These are phyloP conservation scores for Smittium culicis DNA, from an alignment of 371 early-diverging fungal genomes.

Conservation along the genomic window DNA sequence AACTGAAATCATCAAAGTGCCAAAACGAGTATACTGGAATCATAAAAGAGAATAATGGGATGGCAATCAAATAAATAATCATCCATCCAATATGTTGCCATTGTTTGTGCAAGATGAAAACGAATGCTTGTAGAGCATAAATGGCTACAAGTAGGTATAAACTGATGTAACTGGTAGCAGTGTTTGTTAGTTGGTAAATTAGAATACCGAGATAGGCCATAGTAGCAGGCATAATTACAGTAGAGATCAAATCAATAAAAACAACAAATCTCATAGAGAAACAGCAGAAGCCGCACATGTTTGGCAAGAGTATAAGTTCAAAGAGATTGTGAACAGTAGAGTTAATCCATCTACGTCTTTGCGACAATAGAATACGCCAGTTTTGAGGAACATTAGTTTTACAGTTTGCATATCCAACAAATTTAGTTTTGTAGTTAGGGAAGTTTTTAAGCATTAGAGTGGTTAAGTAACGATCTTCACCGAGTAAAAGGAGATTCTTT, in stretches of 20 bases:
- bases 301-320: constrained; percentile 72
- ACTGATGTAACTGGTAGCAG: constrained; percentile 71
- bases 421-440: constrained; percentile 93
- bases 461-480: constrained; percentile 87
- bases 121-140: constrained; percentile 70
- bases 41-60: constrained; percentile 70
- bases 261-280: constrained; percentile 99
- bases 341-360: constrained; percentile 97
- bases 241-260: constrained; percentile 82
- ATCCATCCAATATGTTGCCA: constrained; percentile 96
- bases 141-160: constrained; percentile 54
- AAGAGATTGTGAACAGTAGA: constrained; percentile 92
- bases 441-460: constrained; percentile 98
- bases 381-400: constrained; percentile 94
- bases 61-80: constrained; percentile 77
- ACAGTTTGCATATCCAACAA: constrained; percentile 91
- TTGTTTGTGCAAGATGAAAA: constrained; percentile 73
- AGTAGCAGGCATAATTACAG: constrained; percentile 84
- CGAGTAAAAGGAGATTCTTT: constrained; percentile 74
- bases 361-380: constrained; percentile 87
- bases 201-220: constrained; percentile 70
- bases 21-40: constrained; percentile 80
- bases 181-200: constrained; percentile 59
- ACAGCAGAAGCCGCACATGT: constrained; percentile 92
- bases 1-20: constrained; percentile 96